Evolutionary conservation across 768 basidiomycete species (phyloP).

Genomic region (Solioccasus polychromus): DNA sequence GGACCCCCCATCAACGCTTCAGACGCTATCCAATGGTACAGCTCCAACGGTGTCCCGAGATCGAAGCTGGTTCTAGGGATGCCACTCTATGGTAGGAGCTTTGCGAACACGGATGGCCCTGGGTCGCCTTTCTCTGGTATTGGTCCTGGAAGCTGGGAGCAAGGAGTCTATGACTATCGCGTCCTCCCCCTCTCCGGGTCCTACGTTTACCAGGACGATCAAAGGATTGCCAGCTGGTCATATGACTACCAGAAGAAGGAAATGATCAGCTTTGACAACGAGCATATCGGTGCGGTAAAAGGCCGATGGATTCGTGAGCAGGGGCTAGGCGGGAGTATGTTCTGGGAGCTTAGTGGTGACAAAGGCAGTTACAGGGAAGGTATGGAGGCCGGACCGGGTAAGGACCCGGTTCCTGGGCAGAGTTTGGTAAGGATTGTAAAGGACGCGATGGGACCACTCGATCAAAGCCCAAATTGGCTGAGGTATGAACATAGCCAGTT

Average conservation of each 20-base stretch:
- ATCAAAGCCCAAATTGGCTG: conserved; percentile 78
- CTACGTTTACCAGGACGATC: conserved; percentile 60
- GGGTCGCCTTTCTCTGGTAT: conserved; percentile 76
- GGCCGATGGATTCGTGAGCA: conserved; percentile 76
- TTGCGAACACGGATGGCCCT: conserved; percentile 81
- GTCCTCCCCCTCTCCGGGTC: conserved; percentile 77
- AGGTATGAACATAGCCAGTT: conserved; percentile 72
- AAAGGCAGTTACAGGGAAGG: conserved; percentile 65
- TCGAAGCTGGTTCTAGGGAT: conserved; percentile 87
- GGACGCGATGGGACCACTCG: conserved; percentile 73
- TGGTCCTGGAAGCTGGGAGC: conserved; percentile 89
- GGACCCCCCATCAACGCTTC: conserved; percentile 63
- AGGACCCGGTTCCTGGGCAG: conserved; percentile 64
- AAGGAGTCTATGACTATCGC: conserved; percentile 91
- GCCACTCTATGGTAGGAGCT: conserved; percentile 92
- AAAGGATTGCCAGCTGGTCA: conserved; percentile 74
- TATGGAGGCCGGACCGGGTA: conserved; percentile 73
- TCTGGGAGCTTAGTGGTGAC: conserved; percentile 91
- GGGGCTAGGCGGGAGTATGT: conserved; percentile 89
- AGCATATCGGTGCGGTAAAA: conserved; percentile 66
- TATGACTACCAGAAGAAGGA: conserved; percentile 74
- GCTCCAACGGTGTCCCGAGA: conserved; percentile 62
- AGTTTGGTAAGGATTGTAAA: conserved; percentile 76
- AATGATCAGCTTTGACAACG: conserved; percentile 81
- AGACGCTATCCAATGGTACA: conserved; percentile 69